Conservation (phyloP, 2,329 filamentous ascomycete genomes). For the Mycosphaerelloides madeirae region DNA sequence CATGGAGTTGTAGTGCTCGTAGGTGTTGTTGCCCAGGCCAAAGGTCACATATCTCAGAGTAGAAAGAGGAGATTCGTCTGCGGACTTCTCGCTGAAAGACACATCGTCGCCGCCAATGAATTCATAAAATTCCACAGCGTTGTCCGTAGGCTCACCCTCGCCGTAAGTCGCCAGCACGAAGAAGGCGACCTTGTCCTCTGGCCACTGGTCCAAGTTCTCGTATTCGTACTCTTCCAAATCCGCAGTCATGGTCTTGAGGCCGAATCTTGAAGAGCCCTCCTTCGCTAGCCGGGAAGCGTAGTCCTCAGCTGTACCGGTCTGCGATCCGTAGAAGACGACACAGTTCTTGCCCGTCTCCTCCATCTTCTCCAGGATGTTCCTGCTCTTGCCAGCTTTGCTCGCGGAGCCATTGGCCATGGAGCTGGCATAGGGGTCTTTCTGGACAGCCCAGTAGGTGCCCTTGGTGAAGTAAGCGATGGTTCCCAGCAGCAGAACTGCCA, state of each 20-base stretch:
- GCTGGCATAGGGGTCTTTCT: constrained; percentile 81
- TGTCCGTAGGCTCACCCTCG: constrained; percentile 97
- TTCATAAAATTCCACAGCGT: constrained; percentile 98
- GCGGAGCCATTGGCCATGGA: constrained; percentile 63
- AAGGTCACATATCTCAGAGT: constrained; percentile 93
- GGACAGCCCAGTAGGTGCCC: constrained; percentile 84
- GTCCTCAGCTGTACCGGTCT: constrained; percentile 97
- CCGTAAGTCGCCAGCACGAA: constrained; percentile 97
- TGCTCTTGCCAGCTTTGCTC: constrained; percentile 74
- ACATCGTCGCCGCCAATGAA: constrained; percentile 81
- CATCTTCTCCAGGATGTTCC: constrained; percentile 94
- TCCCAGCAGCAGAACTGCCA: constrained; percentile 75
- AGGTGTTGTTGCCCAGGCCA: constrained; percentile 97
- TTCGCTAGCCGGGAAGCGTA: constrained; percentile 95
- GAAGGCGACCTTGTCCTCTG: constrained; percentile 85
- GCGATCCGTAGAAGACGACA: constrained; percentile 96
- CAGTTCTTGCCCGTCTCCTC: constrained; percentile 95
- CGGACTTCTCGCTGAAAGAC: constrained; percentile 67
- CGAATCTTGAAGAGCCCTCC: constrained; percentile 93
- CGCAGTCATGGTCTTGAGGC: constrained; percentile 95
- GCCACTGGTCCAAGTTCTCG: constrained; percentile 84
- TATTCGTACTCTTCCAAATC: constrained; percentile 98
- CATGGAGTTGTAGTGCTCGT: constrained; percentile 99
- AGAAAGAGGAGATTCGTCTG: constrained; percentile 65
- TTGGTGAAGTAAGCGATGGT: constrained; percentile 97